Percentiles rank a stretch among this genome's conserved stretches.
Conservation (phyloP, 2,329 filamentous ascomycete genomes). For the Aspergillus unguis region DNA sequence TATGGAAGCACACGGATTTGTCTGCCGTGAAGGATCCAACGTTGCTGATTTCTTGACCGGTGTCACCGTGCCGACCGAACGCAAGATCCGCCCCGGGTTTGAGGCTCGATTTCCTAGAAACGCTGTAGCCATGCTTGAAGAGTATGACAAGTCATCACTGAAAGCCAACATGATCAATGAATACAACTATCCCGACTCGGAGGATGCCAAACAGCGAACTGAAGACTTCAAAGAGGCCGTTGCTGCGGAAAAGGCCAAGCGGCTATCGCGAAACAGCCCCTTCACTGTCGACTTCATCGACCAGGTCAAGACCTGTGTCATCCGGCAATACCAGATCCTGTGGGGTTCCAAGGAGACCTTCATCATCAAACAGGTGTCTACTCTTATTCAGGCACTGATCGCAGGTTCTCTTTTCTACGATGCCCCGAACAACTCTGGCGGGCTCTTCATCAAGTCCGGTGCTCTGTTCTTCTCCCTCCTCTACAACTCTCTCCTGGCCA, state of each 20-base stretch:
- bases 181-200: slow-evolving; percentile 55
- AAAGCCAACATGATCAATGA: slow-evolving; percentile 52
- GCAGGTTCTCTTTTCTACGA: slow-evolving; percentile 67
- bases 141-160: slow-evolving; percentile 54
- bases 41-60: slow-evolving; percentile 65
- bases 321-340: slow-evolving; percentile 63
- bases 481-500: slow-evolving; percentile 58
- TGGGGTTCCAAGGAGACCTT: slow-evolving; percentile 64
- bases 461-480: slow-evolving; percentile 63
- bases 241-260: slow-evolving; percentile 53
- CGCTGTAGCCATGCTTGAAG: slow-evolving; percentile 42
- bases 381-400: slow-evolving; percentile 59
- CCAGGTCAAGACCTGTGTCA: slow-evolving; percentile 57
- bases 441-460: slow-evolving; percentile 63
- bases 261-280: slow-evolving; percentile 53
- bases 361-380: slow-evolving; percentile 59
- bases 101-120: slow-evolving; percentile 46
- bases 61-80: slow-evolving; percentile 56
- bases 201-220: slow-evolving; percentile 50
- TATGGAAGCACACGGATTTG: slow-evolving; percentile 63
- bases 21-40: slow-evolving; percentile 61
- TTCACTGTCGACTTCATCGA: slow-evolving; percentile 54
- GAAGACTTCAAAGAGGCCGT: slow-evolving; percentile 55
- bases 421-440: slow-evolving; percentile 54
- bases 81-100: slow-evolving; percentile 43